Conservation (phyloP, 129 eudicot genomes). For the Ambrosia artemisiifolia region DNA sequence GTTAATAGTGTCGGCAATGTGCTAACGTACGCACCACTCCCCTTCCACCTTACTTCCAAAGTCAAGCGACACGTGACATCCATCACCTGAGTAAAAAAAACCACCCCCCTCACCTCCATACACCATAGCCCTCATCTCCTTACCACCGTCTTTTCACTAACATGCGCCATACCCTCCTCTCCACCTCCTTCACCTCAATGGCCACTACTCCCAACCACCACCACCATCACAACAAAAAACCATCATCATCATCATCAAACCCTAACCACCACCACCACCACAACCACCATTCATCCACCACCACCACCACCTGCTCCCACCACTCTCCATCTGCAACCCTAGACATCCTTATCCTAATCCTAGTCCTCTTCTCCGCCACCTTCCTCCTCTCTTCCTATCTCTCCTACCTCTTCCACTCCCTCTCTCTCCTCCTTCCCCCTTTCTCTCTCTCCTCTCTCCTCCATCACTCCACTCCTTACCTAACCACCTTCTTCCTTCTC, state of each 20-base stretch:
- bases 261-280: constrained; percentile 30
- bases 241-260: constrained; percentile 28
- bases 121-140: neutral
- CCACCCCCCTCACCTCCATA: neutral
- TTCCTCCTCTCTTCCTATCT: constrained; percentile 73
- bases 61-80: constrained; percentile 19
- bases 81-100: constrained; percentile 18
- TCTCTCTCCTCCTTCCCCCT: constrained; percentile 61
- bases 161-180: constrained; percentile 69
- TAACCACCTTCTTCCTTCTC: constrained; percentile 14
- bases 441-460: constrained; percentile 24
- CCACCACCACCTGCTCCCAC: constrained; percentile 35
- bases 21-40: constrained; percentile 39
- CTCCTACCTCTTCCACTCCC: constrained; percentile 64
- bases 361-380: constrained; percentile 75
- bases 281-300: constrained; percentile 24
- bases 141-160: constrained; percentile 42
- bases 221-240: constrained; percentile 35
- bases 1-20: neutral
- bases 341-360: constrained; percentile 61
- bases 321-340: constrained; percentile 77
- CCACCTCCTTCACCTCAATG: constrained; percentile 34
- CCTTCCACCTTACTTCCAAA: constrained; percentile 17
- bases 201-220: constrained; percentile 30
- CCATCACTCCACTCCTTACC: constrained; percentile 26